These are phyloP conservation scores for Xylaria multiplex DNA, from an alignment of 2,329 filamentous ascomycete genomes.

Conservation along the genomic window DNA sequence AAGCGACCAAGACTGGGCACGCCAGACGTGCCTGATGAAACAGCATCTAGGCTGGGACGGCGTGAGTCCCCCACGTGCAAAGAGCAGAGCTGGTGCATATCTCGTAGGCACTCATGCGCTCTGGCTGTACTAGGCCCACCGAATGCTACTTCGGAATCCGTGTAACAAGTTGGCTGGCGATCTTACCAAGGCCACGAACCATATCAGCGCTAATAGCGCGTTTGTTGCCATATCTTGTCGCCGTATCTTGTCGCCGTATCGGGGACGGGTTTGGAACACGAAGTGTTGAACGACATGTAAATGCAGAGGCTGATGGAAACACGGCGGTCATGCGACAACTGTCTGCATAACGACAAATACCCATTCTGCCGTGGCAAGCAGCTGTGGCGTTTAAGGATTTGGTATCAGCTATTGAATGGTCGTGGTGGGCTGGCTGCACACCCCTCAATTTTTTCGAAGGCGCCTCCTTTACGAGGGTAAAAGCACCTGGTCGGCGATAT, in stretches of 20 bases:
- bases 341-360: neutral
- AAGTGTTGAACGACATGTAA: neutral
- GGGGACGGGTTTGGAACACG: neutral
- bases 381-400: neutral
- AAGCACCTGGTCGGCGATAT: slow-evolving; percentile 1
- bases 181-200: slow-evolving; percentile 7
- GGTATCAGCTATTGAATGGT: neutral
- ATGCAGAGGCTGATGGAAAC: neutral
- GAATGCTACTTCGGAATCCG: slow-evolving; percentile 23
- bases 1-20: slow-evolving; percentile 25
- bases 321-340: slow-evolving; percentile 3
- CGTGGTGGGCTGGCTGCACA: neutral
- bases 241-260: neutral
- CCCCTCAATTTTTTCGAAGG: neutral
- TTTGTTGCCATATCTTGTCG: neutral
- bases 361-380: neutral
- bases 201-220: slow-evolving; percentile 2
- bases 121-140: slow-evolving; percentile 12
- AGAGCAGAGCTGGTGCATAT: slow-evolving; percentile 26
- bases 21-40: slow-evolving; percentile 27
- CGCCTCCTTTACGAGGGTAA: slow-evolving; percentile 1
- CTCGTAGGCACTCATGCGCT: slow-evolving; percentile 16
- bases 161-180: slow-evolving; percentile 21
- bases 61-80: slow-evolving; percentile 32
- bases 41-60: slow-evolving; percentile 23